A percentile compares a stretch with the other conserved stretches of the same genome.
Evolutionary conservation across 257 asterid genomes (phyloP).

Genomic region (Lithospermum erythrorhizon): DNA sequence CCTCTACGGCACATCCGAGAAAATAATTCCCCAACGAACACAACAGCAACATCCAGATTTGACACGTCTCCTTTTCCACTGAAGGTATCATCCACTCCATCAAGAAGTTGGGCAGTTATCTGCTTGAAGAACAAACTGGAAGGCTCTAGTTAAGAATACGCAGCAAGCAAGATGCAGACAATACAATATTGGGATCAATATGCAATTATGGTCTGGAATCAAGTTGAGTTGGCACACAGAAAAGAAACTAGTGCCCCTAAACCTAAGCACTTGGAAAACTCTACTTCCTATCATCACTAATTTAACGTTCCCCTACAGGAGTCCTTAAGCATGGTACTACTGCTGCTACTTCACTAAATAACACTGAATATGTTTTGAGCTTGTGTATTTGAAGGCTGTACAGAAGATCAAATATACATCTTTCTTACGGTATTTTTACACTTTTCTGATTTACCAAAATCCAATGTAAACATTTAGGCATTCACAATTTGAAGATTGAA

Average conservation of each 20-base stretch:
- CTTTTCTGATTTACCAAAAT: neutral
- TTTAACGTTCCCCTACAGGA: neutral
- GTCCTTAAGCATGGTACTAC: neutral
- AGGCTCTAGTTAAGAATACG: slow-evolving; percentile 29
- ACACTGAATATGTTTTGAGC: neutral
- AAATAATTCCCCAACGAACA: slow-evolving; percentile 63
- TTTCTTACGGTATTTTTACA: neutral
- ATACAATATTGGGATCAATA: neutral
- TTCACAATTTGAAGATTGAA: neutral
- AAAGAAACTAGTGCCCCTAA: neutral
- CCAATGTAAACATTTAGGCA: neutral
- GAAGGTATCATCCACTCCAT: slow-evolving; percentile 31
- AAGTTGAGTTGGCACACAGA: neutral
- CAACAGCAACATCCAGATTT: slow-evolving; percentile 26
- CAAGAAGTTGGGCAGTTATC: slow-evolving; percentile 60
- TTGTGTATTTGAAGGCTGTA: neutral
- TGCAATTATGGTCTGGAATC: slow-evolving; percentile 3
- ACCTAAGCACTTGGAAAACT: neutral
- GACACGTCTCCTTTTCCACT: slow-evolving; percentile 43
- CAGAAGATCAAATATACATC: neutral
- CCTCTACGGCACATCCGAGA: slow-evolving; percentile 90
- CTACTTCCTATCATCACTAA: no score
- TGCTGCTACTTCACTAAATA: neutral
- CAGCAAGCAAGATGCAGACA: slow-evolving; percentile 11
- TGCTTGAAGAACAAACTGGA: slow-evolving; percentile 63